Base-by-base conservation (phyloP, 495 filamentous ascomycete species). In the Arthonia radiata region DNA sequence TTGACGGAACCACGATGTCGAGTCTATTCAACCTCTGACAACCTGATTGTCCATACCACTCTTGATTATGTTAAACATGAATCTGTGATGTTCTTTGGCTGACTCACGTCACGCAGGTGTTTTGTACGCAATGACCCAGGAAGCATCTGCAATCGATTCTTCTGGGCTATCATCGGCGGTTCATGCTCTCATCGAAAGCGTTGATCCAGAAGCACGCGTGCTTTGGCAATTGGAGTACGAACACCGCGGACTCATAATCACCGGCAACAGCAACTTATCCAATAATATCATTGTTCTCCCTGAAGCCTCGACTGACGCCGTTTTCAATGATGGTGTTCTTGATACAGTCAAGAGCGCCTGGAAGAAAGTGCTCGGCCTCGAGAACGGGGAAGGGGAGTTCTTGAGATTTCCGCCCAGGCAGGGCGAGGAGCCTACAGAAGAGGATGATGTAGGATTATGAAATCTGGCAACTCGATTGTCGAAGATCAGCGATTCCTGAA, bases 1-100 rank as follows among this genome's bases (percentile, higher is more conserved):
- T 91, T 91, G 76, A 70, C 81, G 78, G 75, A 67, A 66, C 61
- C 50, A 53, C 49, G 53, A 52, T 67, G n/a, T 83, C 79, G 80
- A 66, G 76, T 22, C 77, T 57, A 66, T 49, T 32, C 40, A 59
- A 73, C 65, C 65, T 77, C 67, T 76, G 68, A 78, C 71, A 77
- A 66, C 59, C 81, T 92, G 81, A 92, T 67, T 21, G 28, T 29
- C 15, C 34, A 23, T 17, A 15, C 19, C 24, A n/a, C 17, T 24
- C 33, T 27, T 24, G 25, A 33, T 26, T 29, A 26, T 23, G 24
- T 12, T 31, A 23, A 13, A 39, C 50, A 62, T 72, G 57, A 71
- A n/a, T n/a, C n/a, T n/a, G n/a, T n/a, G n/a, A n/a, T n/a, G n/a
- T n/a, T n/a, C n/a, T n/a, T n/a, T n/a, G n/a, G n/a, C 43, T 19